Conservation (phyloP, 768 basidiomycete genomes). For the Termitomyces sp. region DNA sequence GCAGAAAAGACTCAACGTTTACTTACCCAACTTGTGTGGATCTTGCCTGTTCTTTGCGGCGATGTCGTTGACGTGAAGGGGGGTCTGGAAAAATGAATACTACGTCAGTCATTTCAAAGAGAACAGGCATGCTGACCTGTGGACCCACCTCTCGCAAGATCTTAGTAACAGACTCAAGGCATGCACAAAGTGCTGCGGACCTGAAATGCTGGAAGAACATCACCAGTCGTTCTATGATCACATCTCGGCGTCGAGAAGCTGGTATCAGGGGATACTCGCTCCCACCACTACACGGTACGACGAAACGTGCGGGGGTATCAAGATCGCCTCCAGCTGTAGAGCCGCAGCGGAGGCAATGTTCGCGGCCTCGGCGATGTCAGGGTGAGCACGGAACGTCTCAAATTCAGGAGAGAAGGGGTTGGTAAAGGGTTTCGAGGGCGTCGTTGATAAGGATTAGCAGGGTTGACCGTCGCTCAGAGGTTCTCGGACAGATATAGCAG, state of each 20-base stretch:
- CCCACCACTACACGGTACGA: slow-evolving; percentile 1
- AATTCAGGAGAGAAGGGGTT: neutral
- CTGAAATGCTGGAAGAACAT: slow-evolving; percentile 6
- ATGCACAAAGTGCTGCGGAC: slow-evolving; percentile 19
- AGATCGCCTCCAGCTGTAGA: slow-evolving; percentile 7
- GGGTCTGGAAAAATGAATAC: too few relatives aligned
- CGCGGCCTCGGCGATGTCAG: neutral
- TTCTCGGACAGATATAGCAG: too few relatives aligned
- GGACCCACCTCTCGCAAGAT: slow-evolving; percentile 28
- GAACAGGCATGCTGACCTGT: slow-evolving; percentile 4
- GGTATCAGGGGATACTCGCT: neutral
- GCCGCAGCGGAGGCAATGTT: slow-evolving; percentile 9
- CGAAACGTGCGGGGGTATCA: slow-evolving; percentile 5
- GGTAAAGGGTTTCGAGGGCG: too few relatives aligned
- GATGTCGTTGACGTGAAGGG: slow-evolving; percentile 25
- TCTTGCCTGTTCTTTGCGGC: slow-evolving; percentile 19
- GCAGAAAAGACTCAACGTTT: too few relatives aligned
- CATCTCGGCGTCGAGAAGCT: too few relatives aligned
- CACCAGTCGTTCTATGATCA: too few relatives aligned
- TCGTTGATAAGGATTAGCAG: too few relatives aligned
- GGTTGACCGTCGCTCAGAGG: too few relatives aligned
- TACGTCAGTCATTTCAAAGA: neutral
- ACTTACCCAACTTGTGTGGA: slow-evolving; percentile 23
- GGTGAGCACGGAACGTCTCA: neutral
- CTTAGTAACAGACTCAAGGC: slow-evolving; percentile 26